Evolutionary conservation across 2,329 filamentous ascomycete species (phyloP).

Genomic region (Microsporum canis): DNA sequence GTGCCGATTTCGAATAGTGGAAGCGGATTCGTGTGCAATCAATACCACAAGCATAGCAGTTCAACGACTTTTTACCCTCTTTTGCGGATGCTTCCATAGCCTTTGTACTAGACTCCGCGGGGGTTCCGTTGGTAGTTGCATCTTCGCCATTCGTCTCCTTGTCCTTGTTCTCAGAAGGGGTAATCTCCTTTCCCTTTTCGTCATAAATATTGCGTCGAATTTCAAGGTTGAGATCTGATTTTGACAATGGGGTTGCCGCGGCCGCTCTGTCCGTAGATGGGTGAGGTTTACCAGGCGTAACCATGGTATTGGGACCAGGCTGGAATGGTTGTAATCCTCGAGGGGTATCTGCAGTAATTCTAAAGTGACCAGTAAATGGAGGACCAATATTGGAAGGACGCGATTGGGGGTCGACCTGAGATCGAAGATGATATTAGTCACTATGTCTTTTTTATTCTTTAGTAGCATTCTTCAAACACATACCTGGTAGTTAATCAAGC

Average conservation of each 20-base stretch:
- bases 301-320: slow-evolving; percentile 64
- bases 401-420: slow-evolving; percentile 86
- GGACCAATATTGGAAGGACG: slow-evolving; percentile 90
- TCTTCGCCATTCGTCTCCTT: slow-evolving; percentile 60
- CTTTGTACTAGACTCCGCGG: slow-evolving; percentile 52
- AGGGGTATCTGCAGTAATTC: slow-evolving; percentile 88
- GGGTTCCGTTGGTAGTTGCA: slow-evolving; percentile 51
- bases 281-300: slow-evolving; percentile 50
- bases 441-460: not conserved
- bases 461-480: slow-evolving; percentile 10
- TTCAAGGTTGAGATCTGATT: slow-evolving; percentile 80
- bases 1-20: slow-evolving; percentile 54
- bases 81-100: slow-evolving; percentile 48
- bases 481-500: slow-evolving; percentile 97
- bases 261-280: slow-evolving; percentile 61
- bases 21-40: slow-evolving; percentile 69
- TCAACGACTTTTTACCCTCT: slow-evolving; percentile 55
- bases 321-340: slow-evolving; percentile 92
- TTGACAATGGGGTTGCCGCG: slow-evolving; percentile 52
- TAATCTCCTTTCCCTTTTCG: slow-evolving; percentile 74
- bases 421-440: slow-evolving; percentile 20
- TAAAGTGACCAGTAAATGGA: slow-evolving; percentile 95
- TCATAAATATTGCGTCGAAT: slow-evolving; percentile 94
- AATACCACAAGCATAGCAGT: slow-evolving; percentile 84
- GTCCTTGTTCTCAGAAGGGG: slow-evolving; percentile 53